Evolutionary conservation across 2,329 filamentous ascomycete species (phyloP), one percentile per base, ranked within the genome.

Genomic region (Fusarium globosum): DNA sequence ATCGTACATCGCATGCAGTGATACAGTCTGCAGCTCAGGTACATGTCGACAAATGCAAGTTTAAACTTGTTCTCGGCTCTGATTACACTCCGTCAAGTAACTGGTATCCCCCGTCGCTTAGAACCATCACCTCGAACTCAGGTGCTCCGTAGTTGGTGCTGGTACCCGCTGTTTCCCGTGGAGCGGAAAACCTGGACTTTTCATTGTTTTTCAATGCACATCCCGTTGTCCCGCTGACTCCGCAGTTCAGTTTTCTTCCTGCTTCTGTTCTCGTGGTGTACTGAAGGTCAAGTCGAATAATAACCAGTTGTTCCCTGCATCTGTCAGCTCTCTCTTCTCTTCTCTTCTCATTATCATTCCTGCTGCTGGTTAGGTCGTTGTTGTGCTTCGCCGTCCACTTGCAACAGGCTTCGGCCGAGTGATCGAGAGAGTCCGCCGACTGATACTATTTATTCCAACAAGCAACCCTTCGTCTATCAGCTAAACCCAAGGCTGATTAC

Each of bases 191-290:
- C 64, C 49, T 72, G 73, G 57, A 72, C 64, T 68, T 76, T 66
- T 66, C 28, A 72, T 75, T 76, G 62, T 60, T 75, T 77, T 77
- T 75, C 71, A 77, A 77, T 76, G 64, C 68, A 68, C 71, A 66
- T 66, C 59, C 43, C 43, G 43, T 46, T 14, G 35, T 68, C 33
- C 65, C 65, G 66, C 49, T 53, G 63, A 60, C 57, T 70, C 55
- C 66, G 61, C 65, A 48, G 28, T 45, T 64, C 61, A 55, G 36
- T 45, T 64, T 59, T 59, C 42, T n/a, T 58, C 23, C 36, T 39
- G 23, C 26, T 41, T n/a, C 51, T 26, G 30, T 30, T 56, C 35
- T 71, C 62, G 60, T 72, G 68, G 61, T 74, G 63, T n/a, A 20
- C 26, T 30, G 45, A 46, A 36, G 23, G 20, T 30, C 42, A 23